Evolutionary conservation across 1,284 basidiomycete species (phyloP).

Genomic region (Ceratobasidium papillatum): DNA sequence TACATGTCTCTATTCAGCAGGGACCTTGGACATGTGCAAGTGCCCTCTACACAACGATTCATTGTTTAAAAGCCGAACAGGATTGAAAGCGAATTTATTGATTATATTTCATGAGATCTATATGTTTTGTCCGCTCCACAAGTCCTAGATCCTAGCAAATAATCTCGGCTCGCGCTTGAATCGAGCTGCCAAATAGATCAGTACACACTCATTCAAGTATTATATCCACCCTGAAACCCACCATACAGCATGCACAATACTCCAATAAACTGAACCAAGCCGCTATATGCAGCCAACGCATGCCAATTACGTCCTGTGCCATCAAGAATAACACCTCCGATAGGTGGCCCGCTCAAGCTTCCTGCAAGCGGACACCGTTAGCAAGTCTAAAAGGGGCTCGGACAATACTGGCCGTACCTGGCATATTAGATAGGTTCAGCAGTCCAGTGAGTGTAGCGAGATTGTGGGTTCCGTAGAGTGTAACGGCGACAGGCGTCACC

Average conservation of each 20-base stretch:
- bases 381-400: background rate
- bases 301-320: slow-evolving; percentile 45
- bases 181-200: slow-evolving; percentile 44
- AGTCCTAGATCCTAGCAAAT: slow-evolving; percentile 19
- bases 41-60: too few species aligned
- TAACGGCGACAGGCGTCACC: slow-evolving; percentile 45
- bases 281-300: slow-evolving; percentile 39
- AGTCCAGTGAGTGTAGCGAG: slow-evolving; percentile 46
- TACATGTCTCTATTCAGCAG: too few species aligned
- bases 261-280: slow-evolving; percentile 36
- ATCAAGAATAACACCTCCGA: slow-evolving; percentile 46
- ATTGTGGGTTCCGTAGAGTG: slow-evolving; percentile 46
- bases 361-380: slow-evolving; percentile 28
- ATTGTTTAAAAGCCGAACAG: background rate
- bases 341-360: slow-evolving; percentile 44
- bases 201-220: slow-evolving; percentile 35
- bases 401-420: slow-evolving; percentile 38
- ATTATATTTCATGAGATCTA: background rate
- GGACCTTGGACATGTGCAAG: too few species aligned
- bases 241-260: slow-evolving; percentile 42
- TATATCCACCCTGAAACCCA: background rate
- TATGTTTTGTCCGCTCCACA: background rate
- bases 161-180: slow-evolving; percentile 45
- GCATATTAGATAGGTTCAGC: slow-evolving; percentile 45
- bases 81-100: background rate